Base-by-base conservation (phyloP, 768 basidiomycete genomes). In the Hypholoma sublateritium region DNA sequence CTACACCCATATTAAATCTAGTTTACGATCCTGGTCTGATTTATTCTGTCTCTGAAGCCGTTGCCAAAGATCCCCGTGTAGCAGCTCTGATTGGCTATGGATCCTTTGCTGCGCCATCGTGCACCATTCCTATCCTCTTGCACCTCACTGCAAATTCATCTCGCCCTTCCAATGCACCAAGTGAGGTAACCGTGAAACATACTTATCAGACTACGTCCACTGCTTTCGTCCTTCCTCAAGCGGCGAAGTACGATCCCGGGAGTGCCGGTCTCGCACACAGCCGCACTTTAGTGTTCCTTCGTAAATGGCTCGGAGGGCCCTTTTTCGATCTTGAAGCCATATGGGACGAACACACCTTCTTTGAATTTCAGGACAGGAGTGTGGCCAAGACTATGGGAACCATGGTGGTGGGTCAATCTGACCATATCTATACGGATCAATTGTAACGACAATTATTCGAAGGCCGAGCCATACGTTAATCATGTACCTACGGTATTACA, bases 391-490 rank as follows among this genome's bases (percentile, higher is more conserved):
- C 80, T n/a, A 80, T 82, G 80, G 77, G 73, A 14, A 83, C 80
- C 3, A 81, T 81, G 80, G 80, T 81, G 65, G 78, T 80, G 62
- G 53, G 76, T 69, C 17, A 46, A n/a, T 39, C 39, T 22, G 35
- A 39, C n/a, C n/a, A 47, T 50, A 12, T 52, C 47, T 53, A 24
- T 25, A 13, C 5, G 43, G 6, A 28, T 32, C 25, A 6, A 14
- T 21, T 14, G 32, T 47, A 41, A 53, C 50, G 22, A 3, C 36
- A 34, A 22, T 41, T 50, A 16, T 22, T 11, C 5, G 32, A 50
- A 80, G 79, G 80, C 78, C 42, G 79, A 85, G 56, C 82, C 82
- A 43, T 85, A 85, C 63, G 83, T 85, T 14, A 83, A 83, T 59
- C 81, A 85, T 64, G 70, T 85, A 44, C 82, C 83, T 32, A 83